Evolutionary conservation across 768 basidiomycete species (phyloP).

Genomic region (Suillus spraguei): DNA sequence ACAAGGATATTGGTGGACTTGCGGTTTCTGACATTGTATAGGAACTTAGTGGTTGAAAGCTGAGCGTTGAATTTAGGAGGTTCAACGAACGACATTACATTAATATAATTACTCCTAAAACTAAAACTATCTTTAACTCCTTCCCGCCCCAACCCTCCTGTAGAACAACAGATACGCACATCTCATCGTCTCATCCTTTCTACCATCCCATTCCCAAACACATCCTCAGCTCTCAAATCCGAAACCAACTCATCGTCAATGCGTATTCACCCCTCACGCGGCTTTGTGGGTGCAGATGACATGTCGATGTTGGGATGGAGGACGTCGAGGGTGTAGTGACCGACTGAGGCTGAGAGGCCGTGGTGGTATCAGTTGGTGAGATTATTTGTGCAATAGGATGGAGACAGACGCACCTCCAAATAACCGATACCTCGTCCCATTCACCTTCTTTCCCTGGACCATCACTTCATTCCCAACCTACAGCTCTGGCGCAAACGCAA

Average conservation of each 20-base stretch:
- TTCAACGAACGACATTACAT: too few relatives aligned
- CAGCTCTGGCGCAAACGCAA: slow-evolving; percentile 77
- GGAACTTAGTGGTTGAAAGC: too few relatives aligned
- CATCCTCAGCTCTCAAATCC: slow-evolving; percentile 69
- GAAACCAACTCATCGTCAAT: slow-evolving; percentile 92
- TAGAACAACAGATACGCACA: slow-evolving; percentile 92
- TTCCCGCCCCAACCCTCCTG: slow-evolving; percentile 51
- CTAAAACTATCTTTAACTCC: too few relatives aligned
- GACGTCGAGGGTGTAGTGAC: slow-evolving; percentile 94
- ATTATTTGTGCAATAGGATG: neutral
- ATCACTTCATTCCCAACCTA: slow-evolving; percentile 73
- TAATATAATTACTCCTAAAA: too few relatives aligned
- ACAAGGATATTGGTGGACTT: too few relatives aligned
- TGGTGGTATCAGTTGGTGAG: slow-evolving; percentile 64
- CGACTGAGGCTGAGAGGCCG: slow-evolving; percentile 85
- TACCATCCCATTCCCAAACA: slow-evolving; percentile 53
- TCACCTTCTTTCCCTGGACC: slow-evolving; percentile 50
- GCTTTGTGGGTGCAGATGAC: slow-evolving; percentile 28
- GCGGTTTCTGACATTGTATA: too few relatives aligned
- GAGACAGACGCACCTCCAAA: slow-evolving; percentile 67
- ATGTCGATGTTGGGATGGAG: slow-evolving; percentile 70
- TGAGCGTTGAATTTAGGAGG: too few relatives aligned
- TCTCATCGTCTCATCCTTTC: slow-evolving; percentile 52
- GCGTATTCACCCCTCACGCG: slow-evolving; percentile 81
- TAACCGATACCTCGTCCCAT: slow-evolving; percentile 68